These are phyloP conservation scores for Fusarium algeriense DNA, from an alignment of 2,329 filamentous ascomycete genomes.

Conservation along the genomic window DNA sequence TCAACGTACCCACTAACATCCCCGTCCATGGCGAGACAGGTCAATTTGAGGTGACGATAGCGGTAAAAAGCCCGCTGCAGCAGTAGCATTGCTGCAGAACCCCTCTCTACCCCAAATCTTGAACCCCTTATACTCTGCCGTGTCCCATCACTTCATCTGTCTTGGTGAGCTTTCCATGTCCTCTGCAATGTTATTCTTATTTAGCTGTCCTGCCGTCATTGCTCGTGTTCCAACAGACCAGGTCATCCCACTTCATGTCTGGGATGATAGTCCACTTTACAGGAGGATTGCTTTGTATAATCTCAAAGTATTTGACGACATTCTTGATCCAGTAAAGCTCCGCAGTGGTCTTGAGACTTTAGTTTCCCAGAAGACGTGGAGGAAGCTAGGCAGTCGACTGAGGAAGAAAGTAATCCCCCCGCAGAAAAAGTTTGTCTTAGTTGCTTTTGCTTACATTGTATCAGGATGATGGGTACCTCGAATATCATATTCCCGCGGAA, in stretches of 20 bases:
- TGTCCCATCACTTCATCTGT: too few species aligned
- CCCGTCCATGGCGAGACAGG: too few species aligned
- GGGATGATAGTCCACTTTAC: constrained; percentile 26
- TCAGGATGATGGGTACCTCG: constrained; percentile 12
- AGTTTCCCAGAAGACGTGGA: constrained; percentile 21
- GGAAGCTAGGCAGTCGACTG: constrained; percentile 25
- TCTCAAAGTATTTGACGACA: constrained; percentile 28
- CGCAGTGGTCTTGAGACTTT: constrained; percentile 1
- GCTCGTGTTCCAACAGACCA: constrained; percentile 2
- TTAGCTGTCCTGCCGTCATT: background rate
- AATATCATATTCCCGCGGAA: constrained; percentile 29
- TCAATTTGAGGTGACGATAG: too few species aligned
- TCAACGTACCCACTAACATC: too few species aligned
- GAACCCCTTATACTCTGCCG: background rate
- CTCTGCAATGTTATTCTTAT: background rate
- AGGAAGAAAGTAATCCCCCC: constrained; percentile 9
- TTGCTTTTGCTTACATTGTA: background rate
- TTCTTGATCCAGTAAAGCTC: constrained; percentile 25
- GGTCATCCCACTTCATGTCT: constrained; percentile 26
- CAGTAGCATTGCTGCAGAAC: too few species aligned
- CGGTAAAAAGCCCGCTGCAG: too few species aligned
- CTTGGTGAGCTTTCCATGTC: too few species aligned
- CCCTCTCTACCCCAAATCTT: too few species aligned
- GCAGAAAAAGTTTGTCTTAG: too few species aligned
- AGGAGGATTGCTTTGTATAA: constrained; percentile 31